phyloP scores from a whole-genome alignment of 1,284 basidiomycete genomes.

The Cryptococcus sp. region DNA sequence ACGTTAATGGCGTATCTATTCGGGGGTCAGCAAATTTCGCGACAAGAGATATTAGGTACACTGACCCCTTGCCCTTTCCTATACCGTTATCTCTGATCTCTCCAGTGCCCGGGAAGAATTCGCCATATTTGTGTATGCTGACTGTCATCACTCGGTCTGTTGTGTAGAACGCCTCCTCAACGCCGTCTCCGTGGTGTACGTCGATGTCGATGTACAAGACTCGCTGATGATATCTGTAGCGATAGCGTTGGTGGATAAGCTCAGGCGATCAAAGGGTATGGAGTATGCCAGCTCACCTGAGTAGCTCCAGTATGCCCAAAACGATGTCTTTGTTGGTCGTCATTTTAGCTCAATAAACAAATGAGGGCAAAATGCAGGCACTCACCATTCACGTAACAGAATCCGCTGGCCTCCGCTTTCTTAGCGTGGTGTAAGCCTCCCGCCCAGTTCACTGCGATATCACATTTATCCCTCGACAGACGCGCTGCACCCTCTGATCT shows the following conservation, averaged over 20 bases:
- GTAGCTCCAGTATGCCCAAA: constrained; percentile 89
- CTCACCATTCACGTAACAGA: constrained; percentile 96
- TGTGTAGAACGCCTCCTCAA: constrained; percentile 99
- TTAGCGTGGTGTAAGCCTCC: constrained; percentile 98
- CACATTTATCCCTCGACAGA: constrained; percentile 93
- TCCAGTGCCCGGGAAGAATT: constrained; percentile 98
- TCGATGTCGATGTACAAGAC: constrained; percentile 99
- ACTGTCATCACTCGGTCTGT: constrained; percentile 99
- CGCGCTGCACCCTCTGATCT: constrained; percentile 88
- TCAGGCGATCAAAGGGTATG: constrained; percentile 1
- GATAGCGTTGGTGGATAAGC: neutral
- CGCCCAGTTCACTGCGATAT: constrained; percentile 99
- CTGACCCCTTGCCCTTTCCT: constrained; percentile 77
- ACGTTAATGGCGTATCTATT: constrained; percentile 85
- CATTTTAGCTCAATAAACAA: too few relatives aligned
- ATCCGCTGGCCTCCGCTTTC: constrained; percentile 97
- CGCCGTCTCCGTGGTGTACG: constrained; percentile 98
- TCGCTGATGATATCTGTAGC: constrained; percentile 75
- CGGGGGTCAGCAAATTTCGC: neutral
- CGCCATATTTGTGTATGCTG: constrained; percentile 98
- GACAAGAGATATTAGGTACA: neutral
- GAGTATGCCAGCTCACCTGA: constrained; percentile 60
- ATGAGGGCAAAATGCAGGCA: neutral
- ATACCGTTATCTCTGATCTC: constrained; percentile 92
- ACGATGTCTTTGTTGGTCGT: constrained; percentile 73